Evolutionary conservation across 345 rosid genomes (phyloP).

Genomic region (Sonneratia alba): DNA sequence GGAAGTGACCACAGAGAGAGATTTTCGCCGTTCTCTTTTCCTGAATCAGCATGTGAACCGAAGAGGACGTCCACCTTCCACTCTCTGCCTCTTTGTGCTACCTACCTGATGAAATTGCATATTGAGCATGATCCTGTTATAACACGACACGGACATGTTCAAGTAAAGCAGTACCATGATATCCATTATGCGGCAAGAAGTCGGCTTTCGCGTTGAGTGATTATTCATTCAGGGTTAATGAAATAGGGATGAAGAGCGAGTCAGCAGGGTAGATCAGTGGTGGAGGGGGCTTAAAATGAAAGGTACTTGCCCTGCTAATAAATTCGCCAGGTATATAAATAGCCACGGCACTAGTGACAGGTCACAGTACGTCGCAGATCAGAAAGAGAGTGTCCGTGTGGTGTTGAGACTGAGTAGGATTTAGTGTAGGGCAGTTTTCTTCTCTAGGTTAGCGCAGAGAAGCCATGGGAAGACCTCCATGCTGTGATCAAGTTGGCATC

Average conservation of each 20-base stretch:
- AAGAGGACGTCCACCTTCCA: no score
- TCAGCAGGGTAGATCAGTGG: not conserved
- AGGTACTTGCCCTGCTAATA: not conserved
- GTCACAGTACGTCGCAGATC: not conserved
- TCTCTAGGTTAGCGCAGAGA: not conserved
- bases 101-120: no score
- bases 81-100: no score
- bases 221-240: not conserved
- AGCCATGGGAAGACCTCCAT: slow-evolving; percentile 91
- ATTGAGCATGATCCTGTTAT: no score
- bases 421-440: not conserved
- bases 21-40: no score
- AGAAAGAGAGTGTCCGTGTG: not conserved
- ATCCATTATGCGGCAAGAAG: no score
- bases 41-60: no score
- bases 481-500: slow-evolving; percentile 77
- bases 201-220: not conserved
- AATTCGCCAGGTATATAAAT: not conserved
- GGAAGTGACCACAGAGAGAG: no score
- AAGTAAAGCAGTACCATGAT: no score
- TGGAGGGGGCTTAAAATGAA: not conserved
- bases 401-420: not conserved
- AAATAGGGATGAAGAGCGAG: not conserved
- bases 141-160: no score
- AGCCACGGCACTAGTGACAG: not conserved